Conservation (phyloP, 345 rosid genomes). For the Syzygium aqueum region DNA sequence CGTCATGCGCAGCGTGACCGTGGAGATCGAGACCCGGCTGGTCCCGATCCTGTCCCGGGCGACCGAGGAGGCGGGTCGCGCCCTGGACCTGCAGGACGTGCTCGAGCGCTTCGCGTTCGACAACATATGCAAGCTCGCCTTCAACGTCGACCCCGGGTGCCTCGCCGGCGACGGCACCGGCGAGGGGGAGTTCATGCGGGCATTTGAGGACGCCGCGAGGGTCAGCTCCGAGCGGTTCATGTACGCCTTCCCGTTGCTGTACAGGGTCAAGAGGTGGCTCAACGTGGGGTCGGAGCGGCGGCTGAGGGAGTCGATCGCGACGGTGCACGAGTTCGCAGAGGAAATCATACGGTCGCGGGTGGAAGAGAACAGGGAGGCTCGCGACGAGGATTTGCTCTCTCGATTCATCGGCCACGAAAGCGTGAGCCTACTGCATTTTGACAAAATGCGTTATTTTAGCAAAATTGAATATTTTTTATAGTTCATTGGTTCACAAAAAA, state of each 20-base stretch:
- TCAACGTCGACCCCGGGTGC: conserved; percentile 29
- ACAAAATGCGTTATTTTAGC: neutral
- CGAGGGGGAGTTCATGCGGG: conserved; percentile 15
- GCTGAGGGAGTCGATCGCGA: conserved; percentile 16
- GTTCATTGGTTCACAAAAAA: neutral
- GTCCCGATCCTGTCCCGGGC: conserved; percentile 13
- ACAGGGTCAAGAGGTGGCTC: conserved; percentile 14
- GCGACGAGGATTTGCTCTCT: conserved; percentile 23
- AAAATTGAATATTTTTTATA: neutral
- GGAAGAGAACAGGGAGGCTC: neutral
- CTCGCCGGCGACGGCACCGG: conserved; percentile 13
- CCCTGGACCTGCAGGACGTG: conserved; percentile 26
- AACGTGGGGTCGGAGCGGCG: conserved; percentile 24
- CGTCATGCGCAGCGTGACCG: conserved; percentile 17
- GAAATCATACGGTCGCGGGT: conserved; percentile 14
- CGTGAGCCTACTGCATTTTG: neutral
- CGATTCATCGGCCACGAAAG: conserved; percentile 6
- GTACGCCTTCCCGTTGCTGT: neutral
- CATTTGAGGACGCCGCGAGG: conserved; percentile 26
- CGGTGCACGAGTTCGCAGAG: conserved; percentile 19
- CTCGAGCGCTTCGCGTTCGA: conserved; percentile 39
- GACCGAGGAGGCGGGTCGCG: neutral
- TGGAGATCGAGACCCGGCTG: conserved; percentile 18
- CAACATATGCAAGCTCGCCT: conserved; percentile 34
- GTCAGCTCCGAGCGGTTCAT: conserved; percentile 4